phyloP scores from a whole-genome alignment of 1,284 basidiomycete genomes.

The Phlebopus sp. region DNA sequence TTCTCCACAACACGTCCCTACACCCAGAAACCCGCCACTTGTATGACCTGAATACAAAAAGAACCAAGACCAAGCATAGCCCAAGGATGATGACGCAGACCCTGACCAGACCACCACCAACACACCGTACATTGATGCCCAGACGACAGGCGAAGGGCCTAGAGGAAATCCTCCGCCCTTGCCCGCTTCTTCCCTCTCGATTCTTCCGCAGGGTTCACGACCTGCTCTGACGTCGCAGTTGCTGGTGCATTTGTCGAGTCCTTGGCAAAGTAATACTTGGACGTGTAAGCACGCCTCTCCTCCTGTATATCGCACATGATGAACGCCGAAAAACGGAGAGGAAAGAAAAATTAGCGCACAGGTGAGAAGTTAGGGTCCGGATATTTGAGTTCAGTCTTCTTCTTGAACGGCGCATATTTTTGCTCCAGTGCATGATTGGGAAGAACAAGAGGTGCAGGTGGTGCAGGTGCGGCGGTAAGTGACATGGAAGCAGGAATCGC shows the following conservation, averaged over 20 bases:
- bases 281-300: constrained; percentile 74
- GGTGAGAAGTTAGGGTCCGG: constrained; percentile 74
- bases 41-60: no score
- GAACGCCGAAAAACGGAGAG: not conserved
- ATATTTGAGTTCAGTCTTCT: constrained; percentile 73
- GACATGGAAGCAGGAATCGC: constrained; percentile 17
- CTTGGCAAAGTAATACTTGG: constrained; percentile 67
- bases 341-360: constrained; percentile 39
- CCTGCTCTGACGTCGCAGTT: constrained; percentile 16
- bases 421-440: constrained; percentile 59
- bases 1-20: no score
- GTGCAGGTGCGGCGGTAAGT: constrained; percentile 21
- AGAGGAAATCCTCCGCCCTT: constrained; percentile 76
- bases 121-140: not conserved
- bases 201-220: constrained; percentile 44
- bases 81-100: constrained; percentile 1
- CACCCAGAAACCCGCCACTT: no score
- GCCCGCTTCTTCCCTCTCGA: constrained; percentile 74
- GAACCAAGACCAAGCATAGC: constrained; percentile 1
- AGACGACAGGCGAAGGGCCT: constrained; percentile 14
- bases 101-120: constrained; percentile 3
- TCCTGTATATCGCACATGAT: constrained; percentile 45
- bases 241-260: constrained; percentile 36
- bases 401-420: constrained; percentile 72
- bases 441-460: constrained; percentile 44